These are phyloP conservation scores for Biscogniauxia sp. DNA, from an alignment of 2,329 filamentous ascomycete species.

Conservation along the genomic window DNA sequence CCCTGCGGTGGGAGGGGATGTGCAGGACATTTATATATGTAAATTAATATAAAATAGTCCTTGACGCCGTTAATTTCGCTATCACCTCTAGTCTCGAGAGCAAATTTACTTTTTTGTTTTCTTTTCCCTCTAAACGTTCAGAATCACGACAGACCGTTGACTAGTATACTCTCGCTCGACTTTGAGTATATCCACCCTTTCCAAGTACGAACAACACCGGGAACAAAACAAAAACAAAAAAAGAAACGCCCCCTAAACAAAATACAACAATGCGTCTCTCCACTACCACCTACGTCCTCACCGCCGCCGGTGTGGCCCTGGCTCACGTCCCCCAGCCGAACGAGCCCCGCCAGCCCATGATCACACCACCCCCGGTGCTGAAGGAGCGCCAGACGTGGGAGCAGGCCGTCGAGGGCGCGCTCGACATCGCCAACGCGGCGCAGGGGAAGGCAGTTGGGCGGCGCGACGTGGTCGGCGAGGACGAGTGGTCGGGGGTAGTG, in stretches of 20 bases:
- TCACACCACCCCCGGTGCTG: slow-evolving; percentile 20
- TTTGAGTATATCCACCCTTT: not conserved
- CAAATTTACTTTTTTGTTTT: not conserved
- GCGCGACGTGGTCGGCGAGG: slow-evolving; percentile 6
- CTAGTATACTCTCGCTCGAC: not conserved
- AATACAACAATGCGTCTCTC: slow-evolving; percentile 16
- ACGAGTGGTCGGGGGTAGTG: slow-evolving; percentile 21
- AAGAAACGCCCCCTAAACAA: slow-evolving; percentile 2
- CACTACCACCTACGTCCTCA: slow-evolving; percentile 15
- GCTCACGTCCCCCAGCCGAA: slow-evolving; percentile 15
- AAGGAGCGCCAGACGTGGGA: slow-evolving; percentile 14
- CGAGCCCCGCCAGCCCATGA: slow-evolving; percentile 16
- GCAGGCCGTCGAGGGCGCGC: slow-evolving; percentile 1
- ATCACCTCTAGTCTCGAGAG: not conserved
- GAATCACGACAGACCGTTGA: not conserved
- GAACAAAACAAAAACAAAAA: slow-evolving; percentile 4
- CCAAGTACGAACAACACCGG: not conserved
- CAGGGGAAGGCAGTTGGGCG: slow-evolving; percentile 2
- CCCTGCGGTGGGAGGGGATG: not conserved
- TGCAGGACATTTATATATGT: not conserved
- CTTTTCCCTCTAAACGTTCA: not conserved
- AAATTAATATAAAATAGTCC: not conserved
- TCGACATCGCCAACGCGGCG: slow-evolving; percentile 7
- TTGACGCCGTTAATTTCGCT: not conserved
- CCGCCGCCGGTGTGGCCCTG: slow-evolving; percentile 16